A percentile compares a stretch with the other conserved stretches of the same genome.
These are phyloP conservation scores for Clonostachys solani DNA, from an alignment of 2,329 filamentous ascomycete species.

Conservation along the genomic window DNA sequence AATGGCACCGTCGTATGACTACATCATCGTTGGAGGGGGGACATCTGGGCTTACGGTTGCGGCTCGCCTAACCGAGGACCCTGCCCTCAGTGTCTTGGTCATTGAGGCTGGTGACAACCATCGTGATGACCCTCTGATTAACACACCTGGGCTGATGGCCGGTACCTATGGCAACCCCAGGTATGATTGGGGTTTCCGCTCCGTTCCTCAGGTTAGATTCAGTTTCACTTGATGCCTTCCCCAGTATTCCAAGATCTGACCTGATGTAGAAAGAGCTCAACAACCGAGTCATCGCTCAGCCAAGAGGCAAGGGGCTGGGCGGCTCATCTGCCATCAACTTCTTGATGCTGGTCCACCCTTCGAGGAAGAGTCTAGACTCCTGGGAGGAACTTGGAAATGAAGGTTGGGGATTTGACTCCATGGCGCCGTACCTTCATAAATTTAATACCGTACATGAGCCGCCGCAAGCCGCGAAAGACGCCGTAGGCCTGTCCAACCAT, in stretches of 20 bases:
- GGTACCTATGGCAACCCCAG: background rate
- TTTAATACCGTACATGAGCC: constrained; percentile 22
- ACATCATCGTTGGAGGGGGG: constrained; percentile 29
- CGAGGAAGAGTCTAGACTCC: constrained; percentile 11
- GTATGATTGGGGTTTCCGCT: constrained; percentile 3
- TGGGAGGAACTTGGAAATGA: constrained; percentile 8
- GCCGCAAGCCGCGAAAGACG: constrained; percentile 14
- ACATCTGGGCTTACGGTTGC: constrained; percentile 31
- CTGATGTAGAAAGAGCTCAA: constrained; percentile 3
- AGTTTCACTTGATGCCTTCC: too few species aligned
- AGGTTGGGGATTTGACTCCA: constrained; percentile 22
- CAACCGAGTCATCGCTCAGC: constrained; percentile 8
- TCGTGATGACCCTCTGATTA: background rate
- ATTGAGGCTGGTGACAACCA: constrained; percentile 2
- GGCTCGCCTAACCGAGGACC: constrained; percentile 26
- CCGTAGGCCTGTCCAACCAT: constrained; percentile 20
- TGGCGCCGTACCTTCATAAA: constrained; percentile 25
- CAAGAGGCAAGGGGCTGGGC: constrained; percentile 13
- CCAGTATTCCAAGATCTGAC: too few species aligned
- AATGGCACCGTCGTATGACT: constrained; percentile 11
- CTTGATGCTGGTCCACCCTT: constrained; percentile 11
- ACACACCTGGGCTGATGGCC: constrained; percentile 1
- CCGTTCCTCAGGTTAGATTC: constrained; percentile 1
- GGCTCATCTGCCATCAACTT: constrained; percentile 20
- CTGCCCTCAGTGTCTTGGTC: background rate